A percentile compares a stretch with the other conserved stretches of the same genome.
Conservation (phyloP, 202 grass and related monocot genomes). For the Cymbopogon flexuosus region DNA sequence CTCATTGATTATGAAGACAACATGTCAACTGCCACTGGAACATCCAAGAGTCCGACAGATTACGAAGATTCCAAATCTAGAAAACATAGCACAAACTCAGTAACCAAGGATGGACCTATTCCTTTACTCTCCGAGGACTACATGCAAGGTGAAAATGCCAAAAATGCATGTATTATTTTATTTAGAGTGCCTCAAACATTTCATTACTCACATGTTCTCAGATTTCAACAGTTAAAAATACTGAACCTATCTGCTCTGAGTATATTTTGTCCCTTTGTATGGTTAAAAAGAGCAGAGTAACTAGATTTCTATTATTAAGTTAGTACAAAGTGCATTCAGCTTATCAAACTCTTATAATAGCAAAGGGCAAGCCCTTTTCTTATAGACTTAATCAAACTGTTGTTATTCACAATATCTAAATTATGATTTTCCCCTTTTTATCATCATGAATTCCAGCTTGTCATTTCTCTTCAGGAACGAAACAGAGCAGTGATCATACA, state of each 20-base stretch:
- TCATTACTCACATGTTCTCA: background rate
- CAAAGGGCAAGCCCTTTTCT: background rate
- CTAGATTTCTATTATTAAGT: background rate
- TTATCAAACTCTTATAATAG: background rate
- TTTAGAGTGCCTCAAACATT: slow-evolving; percentile 1
- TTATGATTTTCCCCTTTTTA: background rate
- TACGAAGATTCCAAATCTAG: slow-evolving; percentile 35
- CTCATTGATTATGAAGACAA: slow-evolving; percentile 60
- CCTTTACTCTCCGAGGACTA: slow-evolving; percentile 33
- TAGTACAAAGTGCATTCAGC: background rate
- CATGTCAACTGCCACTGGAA: slow-evolving; percentile 44
- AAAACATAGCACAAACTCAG: slow-evolving; percentile 37
- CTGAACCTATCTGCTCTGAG: background rate
- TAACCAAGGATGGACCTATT: slow-evolving; percentile 36
- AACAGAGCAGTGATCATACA: slow-evolving; percentile 22
- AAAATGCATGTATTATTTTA: slow-evolving; percentile 41
- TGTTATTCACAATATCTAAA: background rate
- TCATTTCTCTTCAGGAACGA: slow-evolving; percentile 34
- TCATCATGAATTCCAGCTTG: slow-evolving; percentile 12
- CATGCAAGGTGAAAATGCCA: slow-evolving; percentile 35
- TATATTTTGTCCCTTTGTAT: background rate
- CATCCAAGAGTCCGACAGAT: slow-evolving; percentile 51
- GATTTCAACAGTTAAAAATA: background rate
- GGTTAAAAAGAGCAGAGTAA: background rate
- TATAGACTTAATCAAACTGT: background rate